Conservation (phyloP, 2,329 filamentous ascomycete genomes). For the Trichophyton schoenleinii region DNA sequence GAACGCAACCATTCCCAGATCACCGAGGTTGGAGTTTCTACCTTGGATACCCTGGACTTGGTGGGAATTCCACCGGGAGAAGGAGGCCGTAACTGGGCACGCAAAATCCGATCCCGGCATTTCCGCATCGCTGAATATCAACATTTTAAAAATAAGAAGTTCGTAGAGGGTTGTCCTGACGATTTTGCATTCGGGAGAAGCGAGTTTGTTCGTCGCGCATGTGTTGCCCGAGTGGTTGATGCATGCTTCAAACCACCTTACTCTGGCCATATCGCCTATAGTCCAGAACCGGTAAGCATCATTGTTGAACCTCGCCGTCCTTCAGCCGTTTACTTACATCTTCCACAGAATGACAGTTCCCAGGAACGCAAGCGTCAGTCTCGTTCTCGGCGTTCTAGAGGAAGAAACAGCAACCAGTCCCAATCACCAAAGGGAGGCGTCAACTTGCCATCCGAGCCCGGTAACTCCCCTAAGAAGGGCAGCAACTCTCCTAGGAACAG, state of each 20-base stretch:
- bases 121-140: conserved; percentile 61
- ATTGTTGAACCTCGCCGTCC: too few species aligned
- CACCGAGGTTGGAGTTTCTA: conserved; percentile 76
- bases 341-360: too few species aligned
- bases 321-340: too few species aligned
- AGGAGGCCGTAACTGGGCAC: conserved; percentile 53
- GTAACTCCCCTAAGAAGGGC: neutral
- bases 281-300: neutral
- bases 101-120: conserved; percentile 56
- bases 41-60: conserved; percentile 58
- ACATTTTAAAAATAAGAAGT: conserved; percentile 53
- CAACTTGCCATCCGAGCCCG: neutral
- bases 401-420: too few species aligned
- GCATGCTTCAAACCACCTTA: conserved; percentile 47
- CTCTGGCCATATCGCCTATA: conserved; percentile 23
- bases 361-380: too few species aligned
- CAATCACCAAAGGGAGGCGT: neutral
- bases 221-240: conserved; percentile 37
- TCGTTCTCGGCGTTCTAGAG: too few species aligned
- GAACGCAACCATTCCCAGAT: conserved; percentile 55
- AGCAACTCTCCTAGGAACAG: neutral
- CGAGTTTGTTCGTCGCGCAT: conserved; percentile 40
- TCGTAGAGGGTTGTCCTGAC: conserved; percentile 60
- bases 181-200: conserved; percentile 59
- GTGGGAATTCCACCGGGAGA: conserved; percentile 45